These are phyloP conservation scores for Cerioporus squamosus DNA, from an alignment of 1,284 basidiomycete genomes.

Conservation along the genomic window DNA sequence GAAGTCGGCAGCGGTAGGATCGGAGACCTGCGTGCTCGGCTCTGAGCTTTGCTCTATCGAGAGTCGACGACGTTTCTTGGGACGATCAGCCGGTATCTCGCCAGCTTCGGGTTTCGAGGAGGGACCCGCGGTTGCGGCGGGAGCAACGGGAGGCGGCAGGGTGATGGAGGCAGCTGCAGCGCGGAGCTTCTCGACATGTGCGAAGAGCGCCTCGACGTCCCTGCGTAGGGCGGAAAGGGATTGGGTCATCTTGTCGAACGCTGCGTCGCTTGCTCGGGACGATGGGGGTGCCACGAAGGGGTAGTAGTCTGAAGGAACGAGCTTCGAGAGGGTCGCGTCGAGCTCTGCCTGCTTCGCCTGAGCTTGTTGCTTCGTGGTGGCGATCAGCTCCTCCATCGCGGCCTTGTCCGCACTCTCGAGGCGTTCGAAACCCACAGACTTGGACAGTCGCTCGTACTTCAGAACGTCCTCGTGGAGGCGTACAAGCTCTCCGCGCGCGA, in stretches of 20 bases:
- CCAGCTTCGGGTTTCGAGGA: background rate
- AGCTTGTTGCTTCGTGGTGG: constrained; percentile 26
- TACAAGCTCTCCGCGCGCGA: constrained; percentile 28
- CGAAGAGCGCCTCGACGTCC: constrained; percentile 24
- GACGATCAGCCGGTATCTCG: constrained; percentile 2
- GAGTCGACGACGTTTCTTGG: constrained; percentile 39
- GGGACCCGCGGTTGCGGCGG: background rate
- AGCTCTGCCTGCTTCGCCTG: constrained; percentile 35
- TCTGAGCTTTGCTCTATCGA: constrained; percentile 24
- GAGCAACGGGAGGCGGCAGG: background rate
- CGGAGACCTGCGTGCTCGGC: background rate
- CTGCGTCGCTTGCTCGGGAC: constrained; percentile 19
- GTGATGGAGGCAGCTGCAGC: background rate
- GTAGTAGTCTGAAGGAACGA: constrained; percentile 45
- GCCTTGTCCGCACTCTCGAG: constrained; percentile 24
- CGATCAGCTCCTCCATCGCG: constrained; percentile 28
- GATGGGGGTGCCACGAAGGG: constrained; percentile 32
- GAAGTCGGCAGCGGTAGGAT: constrained; percentile 31
- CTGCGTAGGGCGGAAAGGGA: constrained; percentile 34
- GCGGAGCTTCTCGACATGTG: constrained; percentile 16
- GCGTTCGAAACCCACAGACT: constrained; percentile 18
- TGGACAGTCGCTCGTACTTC: constrained; percentile 25
- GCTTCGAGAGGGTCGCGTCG: constrained; percentile 28
- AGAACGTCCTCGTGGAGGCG: constrained; percentile 29
- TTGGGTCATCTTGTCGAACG: constrained; percentile 27